phyloP scores from a whole-genome alignment of 225 moss, liverwort and hornwort genomes.

The Polytrichum formosum region DNA sequence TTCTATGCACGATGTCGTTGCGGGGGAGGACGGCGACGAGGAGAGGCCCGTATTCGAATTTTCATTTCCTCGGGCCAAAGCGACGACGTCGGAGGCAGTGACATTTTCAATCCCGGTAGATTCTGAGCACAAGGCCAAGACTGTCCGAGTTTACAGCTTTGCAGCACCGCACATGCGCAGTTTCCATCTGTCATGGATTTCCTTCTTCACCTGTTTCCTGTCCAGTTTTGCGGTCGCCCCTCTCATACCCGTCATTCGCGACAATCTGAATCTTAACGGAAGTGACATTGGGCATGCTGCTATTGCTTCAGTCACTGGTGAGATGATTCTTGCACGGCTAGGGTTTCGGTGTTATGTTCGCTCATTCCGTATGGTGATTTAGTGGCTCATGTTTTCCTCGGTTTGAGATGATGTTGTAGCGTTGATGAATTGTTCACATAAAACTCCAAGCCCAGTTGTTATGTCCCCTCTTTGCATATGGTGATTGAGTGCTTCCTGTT shows the following conservation, averaged over 20 bases:
- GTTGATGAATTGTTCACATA: no score
- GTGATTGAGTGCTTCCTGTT: no score
- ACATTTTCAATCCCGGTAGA: constrained; percentile 47
- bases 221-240: constrained; percentile 61
- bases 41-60: constrained; percentile 36
- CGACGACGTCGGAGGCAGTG: not conserved
- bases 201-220: constrained; percentile 48
- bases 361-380: not conserved
- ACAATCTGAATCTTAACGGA: constrained; percentile 41
- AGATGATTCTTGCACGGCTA: not conserved
- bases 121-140: constrained; percentile 64
- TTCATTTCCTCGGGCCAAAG: constrained; percentile 1
- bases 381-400: not conserved
- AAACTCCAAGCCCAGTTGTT: not conserved
- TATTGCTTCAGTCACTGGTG: constrained; percentile 27
- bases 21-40: constrained; percentile 24
- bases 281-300: constrained; percentile 47
- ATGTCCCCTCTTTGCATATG: not conserved
- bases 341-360: not conserved
- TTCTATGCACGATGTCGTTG: constrained; percentile 41
- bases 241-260: constrained; percentile 50
- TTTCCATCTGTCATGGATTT: constrained; percentile 55
- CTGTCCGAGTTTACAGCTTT: constrained; percentile 34
- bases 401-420: not conserved
- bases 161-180: constrained; percentile 49